Conservation (phyloP, 2,329 filamentous ascomycete genomes). For the Fusarium sp. region DNA sequence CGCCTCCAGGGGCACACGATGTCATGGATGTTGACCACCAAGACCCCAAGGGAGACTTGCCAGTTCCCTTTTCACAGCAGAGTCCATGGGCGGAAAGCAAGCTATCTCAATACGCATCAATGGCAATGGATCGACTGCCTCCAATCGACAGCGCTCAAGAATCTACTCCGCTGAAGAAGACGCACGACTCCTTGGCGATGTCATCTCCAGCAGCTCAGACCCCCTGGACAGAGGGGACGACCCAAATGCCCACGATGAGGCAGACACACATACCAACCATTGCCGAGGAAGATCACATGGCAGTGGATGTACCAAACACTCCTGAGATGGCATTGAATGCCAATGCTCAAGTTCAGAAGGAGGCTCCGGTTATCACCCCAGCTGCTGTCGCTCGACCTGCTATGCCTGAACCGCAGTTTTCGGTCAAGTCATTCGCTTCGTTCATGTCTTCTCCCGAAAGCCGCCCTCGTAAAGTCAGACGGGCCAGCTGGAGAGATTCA, state of each 20-base stretch:
- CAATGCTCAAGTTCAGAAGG: slow-evolving; percentile 15
- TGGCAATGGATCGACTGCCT: slow-evolving; percentile 5
- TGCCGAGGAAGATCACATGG: not conserved
- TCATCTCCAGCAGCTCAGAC: slow-evolving; percentile 30
- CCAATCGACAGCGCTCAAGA: not conserved
- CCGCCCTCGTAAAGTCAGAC: slow-evolving; percentile 28
- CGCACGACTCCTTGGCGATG: not conserved
- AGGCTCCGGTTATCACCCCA: not conserved
- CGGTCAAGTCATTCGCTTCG: slow-evolving; percentile 63
- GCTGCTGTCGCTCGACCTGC: slow-evolving; percentile 38
- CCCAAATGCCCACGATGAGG: not conserved
- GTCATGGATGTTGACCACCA: not conserved
- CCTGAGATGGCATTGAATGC: not conserved
- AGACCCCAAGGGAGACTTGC: not conserved
- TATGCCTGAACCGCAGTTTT: slow-evolving; percentile 61
- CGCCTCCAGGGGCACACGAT: not conserved
- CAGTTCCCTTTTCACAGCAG: slow-evolving; percentile 39
- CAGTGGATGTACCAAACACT: not conserved
- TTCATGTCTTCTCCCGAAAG: slow-evolving; percentile 64
- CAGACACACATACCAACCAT: not conserved
- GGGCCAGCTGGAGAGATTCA: slow-evolving; percentile 36
- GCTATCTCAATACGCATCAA: slow-evolving; percentile 36
- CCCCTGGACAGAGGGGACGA: slow-evolving; percentile 32
- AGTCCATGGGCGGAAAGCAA: slow-evolving; percentile 39
- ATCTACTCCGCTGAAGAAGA: not conserved